Conservation (phyloP, 495 filamentous ascomycete genomes). For the Neurospora hispaniola region DNA sequence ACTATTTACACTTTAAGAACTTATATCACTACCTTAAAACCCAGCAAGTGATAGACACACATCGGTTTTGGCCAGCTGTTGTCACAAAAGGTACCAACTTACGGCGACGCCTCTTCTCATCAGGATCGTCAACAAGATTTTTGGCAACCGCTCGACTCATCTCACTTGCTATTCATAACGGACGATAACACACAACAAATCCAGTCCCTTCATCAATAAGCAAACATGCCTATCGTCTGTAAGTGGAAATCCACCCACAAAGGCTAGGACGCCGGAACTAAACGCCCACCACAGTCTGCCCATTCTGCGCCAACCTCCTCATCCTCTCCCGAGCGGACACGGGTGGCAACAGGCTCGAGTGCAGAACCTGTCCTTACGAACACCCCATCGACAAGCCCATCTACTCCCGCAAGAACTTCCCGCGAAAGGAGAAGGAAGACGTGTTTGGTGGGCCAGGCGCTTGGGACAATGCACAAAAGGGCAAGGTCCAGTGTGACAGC, state of each 20-base stretch:
- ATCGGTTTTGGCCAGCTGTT: neutral
- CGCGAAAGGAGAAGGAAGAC: slow-evolving; percentile 78
- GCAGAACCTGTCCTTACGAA: slow-evolving; percentile 87
- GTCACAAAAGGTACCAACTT: neutral
- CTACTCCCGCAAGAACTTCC: slow-evolving; percentile 65
- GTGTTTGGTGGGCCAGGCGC: slow-evolving; percentile 78
- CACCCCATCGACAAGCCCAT: slow-evolving; percentile 60
- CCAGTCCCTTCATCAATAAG: neutral
- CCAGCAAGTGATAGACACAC: neutral
- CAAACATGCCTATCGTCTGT: slow-evolving; percentile 59
- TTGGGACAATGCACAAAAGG: slow-evolving; percentile 85
- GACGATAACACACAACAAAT: neutral
- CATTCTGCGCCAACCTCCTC: slow-evolving; percentile 82
- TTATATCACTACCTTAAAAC: neutral
- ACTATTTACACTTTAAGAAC: neutral
- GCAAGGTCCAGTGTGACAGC: slow-evolving; percentile 61
- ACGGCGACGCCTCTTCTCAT: neutral
- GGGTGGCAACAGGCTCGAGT: slow-evolving; percentile 63
- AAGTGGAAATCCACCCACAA: slow-evolving; percentile 14
- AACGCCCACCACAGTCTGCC: slow-evolving; percentile 59
- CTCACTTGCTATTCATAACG: neutral
- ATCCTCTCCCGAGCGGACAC: slow-evolving; percentile 43
- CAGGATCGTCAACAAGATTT: neutral
- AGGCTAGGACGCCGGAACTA: slow-evolving; percentile 3
- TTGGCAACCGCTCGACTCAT: neutral